A percentile compares a stretch with the other conserved stretches of the same genome.
Conservation (phyloP, 1,139 yeast species). For the Kodamaea alishanica region DNA sequence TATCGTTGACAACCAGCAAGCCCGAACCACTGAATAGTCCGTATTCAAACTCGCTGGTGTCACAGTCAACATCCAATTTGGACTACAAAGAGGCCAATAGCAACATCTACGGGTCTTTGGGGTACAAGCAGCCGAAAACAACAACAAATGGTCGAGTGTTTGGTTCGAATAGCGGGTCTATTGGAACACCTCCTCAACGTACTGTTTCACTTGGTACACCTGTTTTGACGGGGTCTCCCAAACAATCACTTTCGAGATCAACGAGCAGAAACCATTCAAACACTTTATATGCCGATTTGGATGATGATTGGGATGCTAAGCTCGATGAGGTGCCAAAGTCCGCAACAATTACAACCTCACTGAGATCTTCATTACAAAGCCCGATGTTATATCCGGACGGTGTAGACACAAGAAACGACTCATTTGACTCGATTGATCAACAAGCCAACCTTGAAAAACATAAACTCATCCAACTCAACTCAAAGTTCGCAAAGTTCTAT, state of each 20-base stretch:
- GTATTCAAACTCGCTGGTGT: constrained; percentile 1
- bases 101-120: constrained; percentile 39
- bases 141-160: constrained; percentile 4
- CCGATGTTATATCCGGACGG: constrained; percentile 38
- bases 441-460: constrained; percentile 45
- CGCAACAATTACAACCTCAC: neutral
- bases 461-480: constrained; percentile 54
- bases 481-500: constrained; percentile 66
- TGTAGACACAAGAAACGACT: constrained; percentile 3
- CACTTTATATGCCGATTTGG: constrained; percentile 55
- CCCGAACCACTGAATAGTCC: neutral
- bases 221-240: too few species aligned
- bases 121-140: constrained; percentile 20
- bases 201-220: too few species aligned
- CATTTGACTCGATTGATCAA: constrained; percentile 27
- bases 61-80: constrained; percentile 10
- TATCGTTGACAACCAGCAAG: constrained; percentile 28
- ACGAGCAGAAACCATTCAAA: constrained; percentile 12
- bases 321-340: constrained; percentile 47
- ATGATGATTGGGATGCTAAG: constrained; percentile 92
- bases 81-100: constrained; percentile 33
- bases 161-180: too few species aligned
- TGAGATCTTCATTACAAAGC: constrained; percentile 20
- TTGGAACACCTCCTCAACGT: too few species aligned
- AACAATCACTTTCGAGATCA: neutral